Evolutionary conservation across 2,329 filamentous ascomycete genomes (phyloP).

Genomic region (Fusarium armeniacum): DNA sequence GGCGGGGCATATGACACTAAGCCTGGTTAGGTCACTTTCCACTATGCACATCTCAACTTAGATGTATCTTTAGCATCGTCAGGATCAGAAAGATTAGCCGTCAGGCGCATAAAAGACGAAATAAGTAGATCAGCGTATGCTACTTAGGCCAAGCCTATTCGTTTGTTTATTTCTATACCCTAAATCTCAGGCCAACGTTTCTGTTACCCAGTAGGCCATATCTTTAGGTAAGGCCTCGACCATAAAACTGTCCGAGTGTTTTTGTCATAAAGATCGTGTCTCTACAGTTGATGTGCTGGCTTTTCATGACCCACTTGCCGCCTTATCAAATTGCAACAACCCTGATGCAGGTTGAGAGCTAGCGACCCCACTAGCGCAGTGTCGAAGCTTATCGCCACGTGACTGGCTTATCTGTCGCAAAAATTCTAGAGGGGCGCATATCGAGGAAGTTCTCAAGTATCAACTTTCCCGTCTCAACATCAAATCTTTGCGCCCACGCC

Average conservation of each 20-base stretch:
- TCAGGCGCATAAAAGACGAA: neutral
- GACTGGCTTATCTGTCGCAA: conserved; percentile 53
- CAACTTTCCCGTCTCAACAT: neutral
- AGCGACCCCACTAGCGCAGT: conserved; percentile 23
- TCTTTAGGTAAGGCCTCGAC: no score
- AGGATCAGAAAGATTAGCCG: neutral
- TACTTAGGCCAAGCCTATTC: no score
- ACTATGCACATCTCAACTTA: neutral
- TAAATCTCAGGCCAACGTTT: no score
- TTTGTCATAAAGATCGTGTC: neutral
- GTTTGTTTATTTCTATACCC: no score
- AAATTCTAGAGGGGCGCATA: conserved; percentile 53
- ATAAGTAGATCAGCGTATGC: no score
- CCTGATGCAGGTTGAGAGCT: conserved; percentile 36
- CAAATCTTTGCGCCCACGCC: conserved; percentile 13
- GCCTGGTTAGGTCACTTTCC: neutral
- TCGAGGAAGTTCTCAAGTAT: conserved; percentile 34
- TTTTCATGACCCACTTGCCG: conserved; percentile 9
- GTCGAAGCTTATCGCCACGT: conserved; percentile 53
- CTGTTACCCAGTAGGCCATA: no score
- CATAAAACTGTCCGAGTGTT: neutral
- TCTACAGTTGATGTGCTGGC: neutral
- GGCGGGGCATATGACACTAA: neutral
- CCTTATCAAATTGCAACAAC: conserved; percentile 33
- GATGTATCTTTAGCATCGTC: neutral